Evolutionary conservation across 176 grass and related monocot species (phyloP), one percentile per base, ranked within the genome.

Genomic region (Rhynchospora pubera): DNA sequence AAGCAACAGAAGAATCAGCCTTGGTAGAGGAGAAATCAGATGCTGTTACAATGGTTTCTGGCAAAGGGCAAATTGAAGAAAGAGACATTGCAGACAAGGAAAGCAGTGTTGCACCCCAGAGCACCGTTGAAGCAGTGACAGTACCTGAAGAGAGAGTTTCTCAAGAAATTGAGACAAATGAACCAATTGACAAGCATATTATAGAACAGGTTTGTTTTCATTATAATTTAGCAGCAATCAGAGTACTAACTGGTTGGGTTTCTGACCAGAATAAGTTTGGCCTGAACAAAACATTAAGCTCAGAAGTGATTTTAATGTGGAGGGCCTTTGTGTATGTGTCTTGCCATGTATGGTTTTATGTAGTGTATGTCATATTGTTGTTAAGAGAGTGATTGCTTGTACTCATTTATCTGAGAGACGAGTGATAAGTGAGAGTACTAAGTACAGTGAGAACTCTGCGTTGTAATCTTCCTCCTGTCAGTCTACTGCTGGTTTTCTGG

Each of bases 131-230:
- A 76, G 18, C 50, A 76, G 45, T 55, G 48, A 76, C 11, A 30
- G 13, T 53, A 45, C 15, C 22, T 39, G 47, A 58, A 60, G 50
- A 73, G 56, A 19, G 1, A 8, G 28, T 71, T 44, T 14, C 28
- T 47, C 51, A 46, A 55, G 64, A 47, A 71, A 71, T 47, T 45
- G 51, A 68, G 51, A 44, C 39, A 7, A 65, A 79, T 85, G 83
- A 55, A 59, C 71, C 57, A 78, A 85, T 5, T 79, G 71, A 85
- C 39, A 66, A 85, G 72, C 72, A 76, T 48, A 76, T 55, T 76
- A 48, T 53, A 53, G 72, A 8, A 52, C 47, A 55, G 72, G 72
- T 76, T 1, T 32, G 23, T 55, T 55, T 67, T 76, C 13, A 26
- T 75, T 28, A 28, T 75, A 15, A 75, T 8, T 24, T 52, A 74